These are phyloP conservation scores for Avena atlantica DNA, from an alignment of 176 grass and related monocot genomes.

Conservation along the genomic window DNA sequence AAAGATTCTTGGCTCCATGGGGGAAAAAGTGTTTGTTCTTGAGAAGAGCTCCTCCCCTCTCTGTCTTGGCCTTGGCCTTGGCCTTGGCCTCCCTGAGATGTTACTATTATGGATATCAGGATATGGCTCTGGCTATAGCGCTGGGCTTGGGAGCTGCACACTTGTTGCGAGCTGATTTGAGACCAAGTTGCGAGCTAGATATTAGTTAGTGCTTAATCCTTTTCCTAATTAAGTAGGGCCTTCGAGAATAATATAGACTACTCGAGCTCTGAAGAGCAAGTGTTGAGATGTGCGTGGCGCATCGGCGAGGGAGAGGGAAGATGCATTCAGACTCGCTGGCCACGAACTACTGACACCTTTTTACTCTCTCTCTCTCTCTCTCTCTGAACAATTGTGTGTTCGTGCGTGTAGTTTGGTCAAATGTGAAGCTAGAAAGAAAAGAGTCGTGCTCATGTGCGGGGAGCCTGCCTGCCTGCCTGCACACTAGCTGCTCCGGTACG, in stretches of 20 bases:
- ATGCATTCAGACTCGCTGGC: constrained; percentile 35
- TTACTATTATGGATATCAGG: neutral
- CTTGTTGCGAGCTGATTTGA: neutral
- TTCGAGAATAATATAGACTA: constrained; percentile 31
- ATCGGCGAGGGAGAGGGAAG: neutral
- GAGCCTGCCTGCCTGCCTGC: neutral
- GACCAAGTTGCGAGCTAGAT: constrained; percentile 30
- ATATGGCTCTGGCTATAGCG: neutral
- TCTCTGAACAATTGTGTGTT: neutral
- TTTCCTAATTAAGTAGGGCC: constrained; percentile 41
- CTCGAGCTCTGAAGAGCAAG: too few relatives aligned
- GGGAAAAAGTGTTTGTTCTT: constrained; percentile 29
- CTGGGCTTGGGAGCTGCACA: constrained; percentile 7
- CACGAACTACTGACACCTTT: constrained; percentile 15
- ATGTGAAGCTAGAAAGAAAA: constrained; percentile 28
- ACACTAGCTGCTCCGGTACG: neutral
- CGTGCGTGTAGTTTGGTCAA: constrained; percentile 24
- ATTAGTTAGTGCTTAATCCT: constrained; percentile 46
- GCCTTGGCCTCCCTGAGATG: neutral
- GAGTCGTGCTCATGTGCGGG: constrained; percentile 42
- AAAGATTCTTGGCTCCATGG: constrained; percentile 36
- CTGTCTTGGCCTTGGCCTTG: neutral
- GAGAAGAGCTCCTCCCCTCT: constrained; percentile 12
- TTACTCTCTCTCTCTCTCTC: neutral
- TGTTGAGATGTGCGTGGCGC: constrained; percentile 13